Conservation (phyloP, 2,329 filamentous ascomycete genomes). For the Cercospora sojina region DNA sequence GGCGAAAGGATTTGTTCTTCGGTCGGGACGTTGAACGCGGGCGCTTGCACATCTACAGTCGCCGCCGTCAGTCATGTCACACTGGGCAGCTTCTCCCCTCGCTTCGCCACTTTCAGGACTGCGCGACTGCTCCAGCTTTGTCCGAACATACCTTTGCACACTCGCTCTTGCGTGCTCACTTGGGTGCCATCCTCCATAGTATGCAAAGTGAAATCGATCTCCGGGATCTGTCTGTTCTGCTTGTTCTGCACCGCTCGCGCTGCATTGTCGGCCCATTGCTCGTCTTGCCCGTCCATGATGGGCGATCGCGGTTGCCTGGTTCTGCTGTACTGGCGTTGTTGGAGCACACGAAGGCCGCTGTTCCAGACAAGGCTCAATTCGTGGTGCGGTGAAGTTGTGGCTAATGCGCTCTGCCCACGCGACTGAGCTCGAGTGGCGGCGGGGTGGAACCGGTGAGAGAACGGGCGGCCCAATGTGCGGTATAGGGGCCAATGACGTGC, state of each 20-base stretch:
- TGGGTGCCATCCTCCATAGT: constrained; percentile 96
- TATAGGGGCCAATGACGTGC: constrained; percentile 7
- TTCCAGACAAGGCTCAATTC: constrained; percentile 1
- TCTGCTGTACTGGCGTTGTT: not conserved
- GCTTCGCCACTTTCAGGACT: not conserved
- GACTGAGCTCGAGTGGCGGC: constrained; percentile 9
- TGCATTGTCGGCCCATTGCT: constrained; percentile 71
- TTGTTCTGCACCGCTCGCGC: constrained; percentile 91
- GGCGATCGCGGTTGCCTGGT: constrained; percentile 5
- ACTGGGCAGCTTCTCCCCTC: not conserved
- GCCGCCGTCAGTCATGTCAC: constrained; percentile 20
- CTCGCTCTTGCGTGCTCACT: constrained; percentile 91
- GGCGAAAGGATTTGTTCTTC: constrained; percentile 94
- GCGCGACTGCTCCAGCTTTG: not conserved
- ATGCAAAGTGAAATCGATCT: constrained; percentile 98
- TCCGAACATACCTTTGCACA: constrained; percentile 80
- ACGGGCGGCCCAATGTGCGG: constrained; percentile 2
- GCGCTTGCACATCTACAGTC: constrained; percentile 85
- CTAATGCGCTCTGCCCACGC: constrained; percentile 16
- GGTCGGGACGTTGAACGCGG: constrained; percentile 86
- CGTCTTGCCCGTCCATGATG: constrained; percentile 41
- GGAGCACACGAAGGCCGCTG: not conserved
- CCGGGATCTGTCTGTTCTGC: constrained; percentile 73
- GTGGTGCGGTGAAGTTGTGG: constrained; percentile 15
- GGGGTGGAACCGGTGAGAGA: constrained; percentile 15